Base-by-base conservation (phyloP, 2,329 filamentous ascomycete species). In the Pestalotiopsis sp. region DNA sequence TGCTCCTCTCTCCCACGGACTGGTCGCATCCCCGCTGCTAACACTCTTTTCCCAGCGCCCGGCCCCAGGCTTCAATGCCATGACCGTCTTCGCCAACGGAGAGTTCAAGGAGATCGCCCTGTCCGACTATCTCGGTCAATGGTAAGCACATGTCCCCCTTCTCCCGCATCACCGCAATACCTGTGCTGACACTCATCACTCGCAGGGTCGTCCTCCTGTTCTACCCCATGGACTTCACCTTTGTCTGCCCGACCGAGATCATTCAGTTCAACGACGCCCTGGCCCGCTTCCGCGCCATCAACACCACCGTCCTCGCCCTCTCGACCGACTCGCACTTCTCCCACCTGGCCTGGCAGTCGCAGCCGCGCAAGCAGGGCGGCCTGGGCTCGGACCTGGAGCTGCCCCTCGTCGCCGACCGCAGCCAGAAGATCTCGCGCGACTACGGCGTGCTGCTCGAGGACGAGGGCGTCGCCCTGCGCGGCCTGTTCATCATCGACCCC, bases 181-280 rank as follows among this genome's bases (percentile, higher is more conserved):
- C 31, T n/a, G 17, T 61, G 56, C 68, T 70, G 23, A 65, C 25
- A 38, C 6, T 68, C 36, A 9, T 65, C 23, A 3, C 38, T 20
- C 60, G n/a, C 31, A 84, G 89, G 89, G 85, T 91, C 69, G 83
- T 91, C 74, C 87, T 91, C 41, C 86, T 88, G 72, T 91, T 91
- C 83, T 88, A 91, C 78, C 89, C 89, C 68, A 88, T 90, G 81
- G 89, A 90, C 75, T 91, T 89, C 85, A 90, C 88, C 73, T 91
- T 91, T 73, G 88, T 91, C 77, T 91, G 89, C 82, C 87, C 88
- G 36, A 89, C 87, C 76, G 87, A 91, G 80, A 90, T 91, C 80
- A 86, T 89, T 75, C 88, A 89, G 75, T 91, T 87, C 82, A 88
- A 86, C 78, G 86, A 90, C 68, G 86, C 87, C 66, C 83, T 87